phyloP scores from a whole-genome alignment of 331 rosid genomes.

The Stylosanthes scabra region DNA sequence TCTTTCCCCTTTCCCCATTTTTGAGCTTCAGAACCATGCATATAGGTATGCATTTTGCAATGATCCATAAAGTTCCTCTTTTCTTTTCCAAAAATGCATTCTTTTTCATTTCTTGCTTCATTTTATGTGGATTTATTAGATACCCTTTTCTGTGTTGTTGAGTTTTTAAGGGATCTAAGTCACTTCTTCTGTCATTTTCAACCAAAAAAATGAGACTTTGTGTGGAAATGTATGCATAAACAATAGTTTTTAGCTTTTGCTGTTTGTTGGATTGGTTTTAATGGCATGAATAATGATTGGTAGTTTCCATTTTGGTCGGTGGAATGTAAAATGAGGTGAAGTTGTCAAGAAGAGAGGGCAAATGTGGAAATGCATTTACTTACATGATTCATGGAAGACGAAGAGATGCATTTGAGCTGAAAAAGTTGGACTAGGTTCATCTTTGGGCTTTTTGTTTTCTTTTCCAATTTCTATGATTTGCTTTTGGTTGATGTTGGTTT shows the following conservation, averaged over 20 bases:
- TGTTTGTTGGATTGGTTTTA: conserved; percentile 33
- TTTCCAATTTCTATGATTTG: conserved; percentile 6
- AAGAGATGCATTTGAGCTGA: conserved; percentile 34
- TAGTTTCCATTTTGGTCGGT: conserved; percentile 38
- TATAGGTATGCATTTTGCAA: conserved; percentile 52
- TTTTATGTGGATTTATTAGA: conserved; percentile 16
- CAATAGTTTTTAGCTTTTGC: conserved; percentile 19
- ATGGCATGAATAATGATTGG: background rate
- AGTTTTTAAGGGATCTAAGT: conserved; percentile 41
- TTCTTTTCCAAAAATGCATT: background rate
- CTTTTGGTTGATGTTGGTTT: conserved; percentile 22
- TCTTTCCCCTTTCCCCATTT: conserved; percentile 9
- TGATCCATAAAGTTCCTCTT: conserved; percentile 41
- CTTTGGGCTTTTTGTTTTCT: conserved; percentile 29
- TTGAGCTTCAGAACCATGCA: conserved; percentile 53
- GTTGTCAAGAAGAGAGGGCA: conserved; percentile 25
- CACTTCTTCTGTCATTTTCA: conserved; percentile 24
- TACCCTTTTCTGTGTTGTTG: conserved; percentile 23
- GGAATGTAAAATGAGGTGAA: conserved; percentile 26
- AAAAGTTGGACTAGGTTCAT: conserved; percentile 32
- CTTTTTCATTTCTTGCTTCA: background rate
- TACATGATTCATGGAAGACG: conserved; percentile 7
- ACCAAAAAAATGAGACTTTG: conserved; percentile 38
- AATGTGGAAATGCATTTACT: conserved; percentile 33
- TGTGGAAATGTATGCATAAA: conserved; percentile 24